Evolutionary conservation across 1,139 yeast genomes (phyloP).

Genomic region (Groenewaldozyma auringiensis): DNA sequence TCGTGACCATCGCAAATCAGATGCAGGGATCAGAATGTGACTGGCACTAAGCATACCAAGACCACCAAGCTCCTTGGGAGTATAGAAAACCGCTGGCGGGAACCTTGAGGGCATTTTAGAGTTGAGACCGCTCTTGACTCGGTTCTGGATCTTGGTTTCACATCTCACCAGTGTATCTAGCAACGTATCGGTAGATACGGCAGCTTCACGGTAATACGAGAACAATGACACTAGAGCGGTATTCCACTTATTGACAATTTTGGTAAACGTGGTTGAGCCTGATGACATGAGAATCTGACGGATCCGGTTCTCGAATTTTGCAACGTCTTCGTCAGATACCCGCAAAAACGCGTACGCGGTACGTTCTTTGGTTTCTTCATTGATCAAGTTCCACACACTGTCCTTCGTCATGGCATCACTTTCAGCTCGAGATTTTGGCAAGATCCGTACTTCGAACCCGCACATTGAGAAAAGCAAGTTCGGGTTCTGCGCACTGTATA

Average conservation of each 20-base stretch:
- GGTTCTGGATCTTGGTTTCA: constrained; percentile 88
- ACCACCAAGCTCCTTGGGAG: constrained; percentile 97
- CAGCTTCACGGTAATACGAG: constrained; percentile 90
- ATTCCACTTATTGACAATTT: constrained; percentile 94
- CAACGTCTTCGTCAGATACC: constrained; percentile 74
- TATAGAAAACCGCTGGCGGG: constrained; percentile 97
- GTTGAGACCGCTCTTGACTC: constrained; percentile 90
- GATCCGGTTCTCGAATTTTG: constrained; percentile 72
- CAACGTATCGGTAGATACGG: constrained; percentile 69
- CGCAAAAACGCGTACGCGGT: constrained; percentile 85
- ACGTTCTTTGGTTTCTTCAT: constrained; percentile 68
- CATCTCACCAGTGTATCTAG: constrained; percentile 80
- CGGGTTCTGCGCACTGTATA: constrained; percentile 84
- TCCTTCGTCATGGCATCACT: constrained; percentile 42
- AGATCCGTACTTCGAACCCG: constrained; percentile 86
- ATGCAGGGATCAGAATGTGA: constrained; percentile 87
- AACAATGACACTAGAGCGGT: constrained; percentile 82
- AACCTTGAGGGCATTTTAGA: constrained; percentile 98
- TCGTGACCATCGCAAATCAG: constrained; percentile 83
- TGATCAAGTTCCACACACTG: constrained; percentile 85
- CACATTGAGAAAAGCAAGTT: constrained; percentile 84
- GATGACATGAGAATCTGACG: constrained; percentile 91
- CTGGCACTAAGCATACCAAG: constrained; percentile 97
- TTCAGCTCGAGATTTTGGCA: constrained; percentile 61
- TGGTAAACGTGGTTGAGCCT: constrained; percentile 92